A percentile compares a stretch with the other conserved stretches of the same genome.
These are phyloP conservation scores for Gaeumannomyces sp. DNA, from an alignment of 2,329 filamentous ascomycete species.

Conservation along the genomic window DNA sequence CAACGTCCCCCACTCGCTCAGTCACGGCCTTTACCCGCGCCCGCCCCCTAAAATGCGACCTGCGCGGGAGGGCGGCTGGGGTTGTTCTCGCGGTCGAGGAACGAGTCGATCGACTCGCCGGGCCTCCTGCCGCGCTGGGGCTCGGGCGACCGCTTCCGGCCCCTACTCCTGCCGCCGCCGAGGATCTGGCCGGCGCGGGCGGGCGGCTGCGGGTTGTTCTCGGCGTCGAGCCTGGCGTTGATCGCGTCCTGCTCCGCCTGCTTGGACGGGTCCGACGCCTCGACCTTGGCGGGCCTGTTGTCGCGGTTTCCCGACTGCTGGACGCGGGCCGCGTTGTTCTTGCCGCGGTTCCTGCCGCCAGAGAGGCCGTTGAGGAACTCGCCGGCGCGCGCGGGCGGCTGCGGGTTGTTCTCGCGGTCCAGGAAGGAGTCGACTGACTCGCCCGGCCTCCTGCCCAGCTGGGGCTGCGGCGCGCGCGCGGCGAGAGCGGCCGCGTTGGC, in stretches of 20 bases:
- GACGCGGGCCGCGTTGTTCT: too few species aligned
- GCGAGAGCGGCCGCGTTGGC: neutral
- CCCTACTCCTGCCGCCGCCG: neutral
- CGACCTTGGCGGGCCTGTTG: neutral
- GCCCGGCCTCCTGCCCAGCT: neutral
- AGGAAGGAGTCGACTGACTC: neutral
- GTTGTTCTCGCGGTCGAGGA: neutral
- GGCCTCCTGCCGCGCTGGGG: neutral
- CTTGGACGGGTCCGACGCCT: neutral
- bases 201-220: constrained; percentile 3
- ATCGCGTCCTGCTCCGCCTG: neutral
- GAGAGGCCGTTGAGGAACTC: neutral
- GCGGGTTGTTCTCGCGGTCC: constrained; percentile 1
- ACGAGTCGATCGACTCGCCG: neutral
- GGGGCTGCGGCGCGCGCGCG: neutral
- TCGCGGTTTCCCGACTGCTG: neutral
- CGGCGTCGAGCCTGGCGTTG: neutral
- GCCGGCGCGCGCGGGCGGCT: neutral
- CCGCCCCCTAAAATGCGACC: too few species aligned
- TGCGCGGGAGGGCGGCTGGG: neutral
- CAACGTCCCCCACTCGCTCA: too few species aligned
- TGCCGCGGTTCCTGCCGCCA: neutral
- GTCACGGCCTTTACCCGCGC: too few species aligned
- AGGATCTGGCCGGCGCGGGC: neutral
- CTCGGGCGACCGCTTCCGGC: too few species aligned